Evolutionary conservation across 2,329 filamentous ascomycete species (phyloP).

Genomic region (Stagonosporopsis tanaceti): DNA sequence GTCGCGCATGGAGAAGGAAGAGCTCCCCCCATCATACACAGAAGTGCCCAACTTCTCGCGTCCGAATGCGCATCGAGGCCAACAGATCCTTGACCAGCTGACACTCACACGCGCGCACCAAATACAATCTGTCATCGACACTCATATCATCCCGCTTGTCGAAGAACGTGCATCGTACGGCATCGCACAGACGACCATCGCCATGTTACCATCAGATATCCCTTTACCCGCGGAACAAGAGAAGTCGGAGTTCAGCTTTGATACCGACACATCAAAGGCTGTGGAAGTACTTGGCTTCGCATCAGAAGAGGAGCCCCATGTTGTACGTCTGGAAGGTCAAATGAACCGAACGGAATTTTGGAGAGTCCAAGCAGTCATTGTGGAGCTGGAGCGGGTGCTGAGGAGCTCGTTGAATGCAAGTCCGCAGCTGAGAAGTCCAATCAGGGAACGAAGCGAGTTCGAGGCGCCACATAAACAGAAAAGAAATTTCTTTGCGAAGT

Average conservation of each 20-base stretch:
- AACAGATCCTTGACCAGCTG: conserved; percentile 48
- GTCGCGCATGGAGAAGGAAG: conserved; percentile 24
- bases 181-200: conserved; percentile 54
- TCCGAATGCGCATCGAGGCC: conserved; percentile 27
- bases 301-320: conserved; percentile 49
- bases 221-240: conserved; percentile 31
- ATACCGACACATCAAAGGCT: conserved; percentile 23
- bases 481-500: conserved; percentile 33
- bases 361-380: conserved; percentile 51
- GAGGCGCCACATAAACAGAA: conserved; percentile 19
- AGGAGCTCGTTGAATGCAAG: conserved; percentile 42
- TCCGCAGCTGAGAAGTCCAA: conserved; percentile 17
- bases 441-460: conserved; percentile 4
- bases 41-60: conserved; percentile 25
- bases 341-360: conserved; percentile 56
- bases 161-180: conserved; percentile 51
- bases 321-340: conserved; percentile 51
- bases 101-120: conserved; percentile 51
- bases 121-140: conserved; percentile 50
- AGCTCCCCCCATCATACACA: conserved; percentile 37
- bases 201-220: conserved; percentile 56
- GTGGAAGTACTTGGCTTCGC: conserved; percentile 53
- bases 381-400: conserved; percentile 50
- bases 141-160: conserved; percentile 53
- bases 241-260: conserved; percentile 45